Base-by-base conservation (phyloP, 179 eudicot genomes). In the Pouteria campechiana region DNA sequence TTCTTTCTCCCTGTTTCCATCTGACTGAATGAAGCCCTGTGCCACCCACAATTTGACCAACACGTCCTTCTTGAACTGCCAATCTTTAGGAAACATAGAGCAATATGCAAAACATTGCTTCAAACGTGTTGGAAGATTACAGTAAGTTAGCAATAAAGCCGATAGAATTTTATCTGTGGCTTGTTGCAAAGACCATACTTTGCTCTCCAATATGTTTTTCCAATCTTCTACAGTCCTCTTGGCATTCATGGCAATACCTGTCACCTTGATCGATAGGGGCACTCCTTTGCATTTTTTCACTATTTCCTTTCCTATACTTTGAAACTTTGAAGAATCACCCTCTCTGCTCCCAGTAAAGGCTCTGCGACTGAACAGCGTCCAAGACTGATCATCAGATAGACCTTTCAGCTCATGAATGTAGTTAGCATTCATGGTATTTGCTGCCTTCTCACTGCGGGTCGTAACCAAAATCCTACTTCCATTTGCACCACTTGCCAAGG, bases 401-500 rank as follows among this genome's bases (percentile, higher is more conserved):
- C 61, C 55, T 0, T 25, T 11, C 37, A 65, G 35, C 21, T 54
- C 14, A 36, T 59, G 54, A 1, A 53, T 8, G 3, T 52, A 9
- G 22, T 19, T 20, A 3, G 62, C 32, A n/a, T 61, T 51, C 7
- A 46, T 43, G 5, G 54, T 65, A 6, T 23, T 34, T 2, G 71
- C 66, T 14, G 60, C 66, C 6, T 3, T 32, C 23, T 43, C 44
- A 32, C 54, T 65, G 8, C 71, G 51, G 1, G 71, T 54, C 7
- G 71, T 65, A 3, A 65, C 66, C 4, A 66, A 40, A 46, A 62
- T 48, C 46, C 39, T 65, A 27, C 74, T 59, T 52, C 71, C 70
- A 0, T n/a, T 9, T 2, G 41, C 18, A 44, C 65, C 52, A 36
- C 20, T 23, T 1, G 28, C 35, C 3, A 72, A 37, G 17, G 52